These are phyloP conservation scores for Theobroma cacao DNA, from an alignment of 345 rosid species.

Conservation along the genomic window DNA sequence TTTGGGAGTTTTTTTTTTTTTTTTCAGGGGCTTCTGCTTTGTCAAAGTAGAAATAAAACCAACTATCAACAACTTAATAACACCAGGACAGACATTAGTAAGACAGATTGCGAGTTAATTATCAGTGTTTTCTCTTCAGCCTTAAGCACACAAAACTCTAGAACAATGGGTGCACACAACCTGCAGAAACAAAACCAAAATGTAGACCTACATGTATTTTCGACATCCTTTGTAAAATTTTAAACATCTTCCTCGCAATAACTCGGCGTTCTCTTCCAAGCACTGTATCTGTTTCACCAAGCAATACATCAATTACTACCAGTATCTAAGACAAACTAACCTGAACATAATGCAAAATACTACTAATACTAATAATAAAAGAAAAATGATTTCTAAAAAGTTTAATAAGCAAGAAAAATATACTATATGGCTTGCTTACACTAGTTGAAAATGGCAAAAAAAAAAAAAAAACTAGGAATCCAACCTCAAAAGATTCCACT, in stretches of 20 bases:
- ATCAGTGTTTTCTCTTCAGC: not conserved
- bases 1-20: not conserved
- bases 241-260: conserved; percentile 49
- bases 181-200: not conserved
- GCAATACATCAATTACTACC: not conserved
- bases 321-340: not conserved
- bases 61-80: not conserved
- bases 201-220: conserved; percentile 52
- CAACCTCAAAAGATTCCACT: not conserved
- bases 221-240: conserved; percentile 65
- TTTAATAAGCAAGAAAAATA: not conserved
- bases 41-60: not conserved
- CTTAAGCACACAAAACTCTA: not conserved
- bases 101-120: not conserved
- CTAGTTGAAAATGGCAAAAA: not conserved
- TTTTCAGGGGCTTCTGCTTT: not conserved
- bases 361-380: not conserved
- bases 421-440: not conserved
- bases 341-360: not conserved
- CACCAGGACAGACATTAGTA: not conserved
- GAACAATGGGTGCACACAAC: not conserved
- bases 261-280: conserved; percentile 65
- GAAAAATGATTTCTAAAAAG: not conserved
- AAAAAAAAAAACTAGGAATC: not conserved
- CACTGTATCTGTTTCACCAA: conserved; percentile 48